Percentiles rank a stretch among this genome's conserved stretches.
phyloP scores from a whole-genome alignment of 2,329 filamentous ascomycete species.

The Mycosphaerelloides madeirae region DNA sequence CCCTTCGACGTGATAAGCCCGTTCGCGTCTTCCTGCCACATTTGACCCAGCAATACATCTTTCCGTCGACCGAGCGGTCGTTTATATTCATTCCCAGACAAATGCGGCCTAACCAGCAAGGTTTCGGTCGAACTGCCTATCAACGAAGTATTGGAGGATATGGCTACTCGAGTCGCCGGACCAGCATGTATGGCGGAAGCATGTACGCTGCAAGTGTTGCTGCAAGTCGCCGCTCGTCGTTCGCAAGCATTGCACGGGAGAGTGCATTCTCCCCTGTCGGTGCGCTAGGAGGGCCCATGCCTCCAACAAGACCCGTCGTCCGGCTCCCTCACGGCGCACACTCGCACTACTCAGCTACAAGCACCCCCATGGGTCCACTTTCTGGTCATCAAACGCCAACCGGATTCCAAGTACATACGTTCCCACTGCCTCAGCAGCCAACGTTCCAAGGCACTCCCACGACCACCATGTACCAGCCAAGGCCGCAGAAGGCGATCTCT shows the following conservation, averaged over 20 bases:
- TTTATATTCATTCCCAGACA: slow-evolving; percentile 98
- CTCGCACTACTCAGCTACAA: slow-evolving; percentile 29
- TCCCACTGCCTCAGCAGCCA: slow-evolving; percentile 51
- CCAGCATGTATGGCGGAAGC: slow-evolving; percentile 78
- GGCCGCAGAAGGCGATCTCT: slow-evolving; percentile 89
- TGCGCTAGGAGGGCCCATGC: slow-evolving; percentile 55
- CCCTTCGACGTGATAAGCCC: slow-evolving; percentile 90
- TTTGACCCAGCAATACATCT: slow-evolving; percentile 77
- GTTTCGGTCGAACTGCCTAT: slow-evolving; percentile 61
- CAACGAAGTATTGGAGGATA: slow-evolving; percentile 66
- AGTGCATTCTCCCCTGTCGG: slow-evolving; percentile 72
- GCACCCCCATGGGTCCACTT: slow-evolving; percentile 29
- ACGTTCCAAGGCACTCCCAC: slow-evolving; percentile 58
- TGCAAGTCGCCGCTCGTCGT: slow-evolving; percentile 82
- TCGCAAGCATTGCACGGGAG: slow-evolving; percentile 65
- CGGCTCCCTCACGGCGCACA: slow-evolving; percentile 65
- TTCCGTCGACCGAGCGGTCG: slow-evolving; percentile 81
- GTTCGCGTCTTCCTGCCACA: slow-evolving; percentile 87
- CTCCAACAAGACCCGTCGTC: slow-evolving; percentile 70
- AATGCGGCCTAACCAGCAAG: slow-evolving; percentile 86
- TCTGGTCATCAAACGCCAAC: slow-evolving; percentile 40
- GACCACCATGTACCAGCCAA: slow-evolving; percentile 85
- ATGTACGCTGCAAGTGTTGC: slow-evolving; percentile 80
- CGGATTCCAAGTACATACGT: slow-evolving; percentile 50
- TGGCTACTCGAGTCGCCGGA: slow-evolving; percentile 66